Evolutionary conservation across 495 filamentous ascomycete genomes (phyloP), one percentile per base, ranked within the genome.

Genomic region (Aspergillus baeticus): DNA sequence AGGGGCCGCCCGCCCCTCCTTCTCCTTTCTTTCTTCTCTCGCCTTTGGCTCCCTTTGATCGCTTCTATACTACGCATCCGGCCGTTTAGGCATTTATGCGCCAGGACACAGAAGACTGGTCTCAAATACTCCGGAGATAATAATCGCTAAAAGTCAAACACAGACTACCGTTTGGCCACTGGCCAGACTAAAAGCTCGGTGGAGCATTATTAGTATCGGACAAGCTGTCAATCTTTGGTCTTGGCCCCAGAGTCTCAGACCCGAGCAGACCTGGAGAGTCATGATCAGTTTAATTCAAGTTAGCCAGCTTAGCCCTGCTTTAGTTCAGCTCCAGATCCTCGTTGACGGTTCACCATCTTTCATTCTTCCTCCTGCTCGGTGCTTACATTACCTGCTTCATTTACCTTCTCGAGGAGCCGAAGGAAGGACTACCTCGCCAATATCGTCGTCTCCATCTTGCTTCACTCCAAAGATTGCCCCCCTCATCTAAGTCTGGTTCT

Each of bases 181-280:
- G 11, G 36, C 13, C 3, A 38, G 11, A 4, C 36, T 38, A 17
- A 17, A 54, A 22, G 7, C 36, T n/a, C 54, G 59, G 61, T 64
- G 61, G 61, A 44, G 61, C 35, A 23, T 50, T 49, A 39, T 54
- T 23, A 43, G 18, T 22, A 22, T 43, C 21, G 36, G 49, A 54
- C 59, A 58, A 60, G 57, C 60, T 60, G 63, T 65, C 63, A 65
- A 65, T 65, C 63, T 49, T 43, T 56, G 48, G 51, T 45, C 61
- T 51, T 49, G 23, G 45, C 23, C 18, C 36, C 54, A 50, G 45
- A 57, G 17, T 34, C 22, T 17, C 14, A 45, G 10, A 13, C 20
- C 42, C 15, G 22, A 29, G 26, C 26, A 29, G 26, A 29, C 26
- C 26, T 29, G 33, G 33, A 39, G 45, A 56, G 49, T 42, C 46